Conservation (phyloP, 2,329 filamentous ascomycete species). For the Pyrenophora teres region DNA sequence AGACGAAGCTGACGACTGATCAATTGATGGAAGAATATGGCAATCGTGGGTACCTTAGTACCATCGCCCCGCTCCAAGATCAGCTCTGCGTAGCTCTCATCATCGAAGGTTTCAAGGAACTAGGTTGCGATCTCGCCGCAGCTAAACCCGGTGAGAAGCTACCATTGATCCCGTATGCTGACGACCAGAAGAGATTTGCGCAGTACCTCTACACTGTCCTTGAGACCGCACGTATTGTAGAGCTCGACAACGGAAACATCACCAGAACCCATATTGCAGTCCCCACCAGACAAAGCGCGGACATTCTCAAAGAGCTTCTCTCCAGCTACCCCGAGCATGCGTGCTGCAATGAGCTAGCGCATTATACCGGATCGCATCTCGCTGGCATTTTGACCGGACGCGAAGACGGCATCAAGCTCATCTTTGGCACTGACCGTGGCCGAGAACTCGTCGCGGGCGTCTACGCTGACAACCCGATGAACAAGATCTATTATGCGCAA, state of each 20-base stretch:
- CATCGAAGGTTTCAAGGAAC: slow-evolving; percentile 32
- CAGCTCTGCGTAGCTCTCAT: slow-evolving; percentile 28
- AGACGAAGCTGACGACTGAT: not conserved
- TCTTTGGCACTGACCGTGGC: not conserved
- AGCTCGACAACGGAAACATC: not conserved
- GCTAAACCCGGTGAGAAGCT: slow-evolving; percentile 17
- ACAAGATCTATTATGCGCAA: not conserved
- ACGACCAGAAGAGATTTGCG: slow-evolving; percentile 19
- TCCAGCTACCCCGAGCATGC: not conserved
- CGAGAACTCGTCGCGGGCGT: not conserved
- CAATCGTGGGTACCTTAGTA: not conserved
- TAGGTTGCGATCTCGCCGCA: slow-evolving; percentile 20
- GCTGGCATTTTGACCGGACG: not conserved
- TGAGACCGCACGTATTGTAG: slow-evolving; percentile 12
- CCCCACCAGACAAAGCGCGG: not conserved
- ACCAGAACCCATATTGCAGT: not conserved
- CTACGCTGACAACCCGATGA: not conserved
- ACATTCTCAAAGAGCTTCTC: not conserved
- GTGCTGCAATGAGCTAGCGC: not conserved
- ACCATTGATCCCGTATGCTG: slow-evolving; percentile 4
- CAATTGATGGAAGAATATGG: not conserved
- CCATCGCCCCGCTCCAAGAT: slow-evolving; percentile 27
- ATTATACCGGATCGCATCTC: not conserved
- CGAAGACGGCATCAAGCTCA: not conserved
- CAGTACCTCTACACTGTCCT: slow-evolving; percentile 25